Evolutionary conservation across 2,329 filamentous ascomycete species (phyloP), one percentile per base, ranked within the genome.

Genomic region (Annulohypoxylon truncatum): DNA sequence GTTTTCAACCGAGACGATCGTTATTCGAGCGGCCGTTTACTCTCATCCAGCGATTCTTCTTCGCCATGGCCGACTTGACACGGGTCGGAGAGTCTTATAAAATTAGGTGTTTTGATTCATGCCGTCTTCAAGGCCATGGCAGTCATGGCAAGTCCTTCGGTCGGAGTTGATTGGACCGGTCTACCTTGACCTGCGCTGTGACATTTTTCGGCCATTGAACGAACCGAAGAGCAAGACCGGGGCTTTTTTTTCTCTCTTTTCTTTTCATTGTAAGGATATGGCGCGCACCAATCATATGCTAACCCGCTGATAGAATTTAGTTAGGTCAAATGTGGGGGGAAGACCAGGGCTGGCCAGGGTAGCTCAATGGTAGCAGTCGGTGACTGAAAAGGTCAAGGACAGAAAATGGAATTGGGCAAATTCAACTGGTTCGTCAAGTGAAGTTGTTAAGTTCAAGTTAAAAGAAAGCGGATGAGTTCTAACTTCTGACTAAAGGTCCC

Each of bases 201-300:
- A 52, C 53, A 58, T 60, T 61, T 61, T 38, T 73, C 72, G 70
- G 72, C 72, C 66, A 68, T 71, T 58, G 70, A 72, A 71, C 67
- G 60, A 73, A 62, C 73, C 73, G 73, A 74, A 67, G 66, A 31
- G 50, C 56, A 52, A 56, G 33, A 38, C 40, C 50, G 64, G 61
- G 60, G 31, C 48, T 53, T 60, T 47, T 53, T 44, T 54, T 4
- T 20, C 18, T 24, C 3, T 7, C 24, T 18, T n/a, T 22, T 38
- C 35, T 56, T 66, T 22, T 38, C 35, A 54, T 66, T 59, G 61
- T 57, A 47, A 33, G 57, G 63, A 44, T 53, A 33, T 44, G 18
- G 59, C 20, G 31, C 48, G 47, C 53, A 53, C 70, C 69, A 72
- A 71, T 63, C 56, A 68, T 24, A 38, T 24, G 46, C 46, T 51